Percentiles rank a stretch among this genome's conserved stretches.
phyloP scores from a whole-genome alignment of 1,284 basidiomycete genomes.

The Puccinia polysora region DNA sequence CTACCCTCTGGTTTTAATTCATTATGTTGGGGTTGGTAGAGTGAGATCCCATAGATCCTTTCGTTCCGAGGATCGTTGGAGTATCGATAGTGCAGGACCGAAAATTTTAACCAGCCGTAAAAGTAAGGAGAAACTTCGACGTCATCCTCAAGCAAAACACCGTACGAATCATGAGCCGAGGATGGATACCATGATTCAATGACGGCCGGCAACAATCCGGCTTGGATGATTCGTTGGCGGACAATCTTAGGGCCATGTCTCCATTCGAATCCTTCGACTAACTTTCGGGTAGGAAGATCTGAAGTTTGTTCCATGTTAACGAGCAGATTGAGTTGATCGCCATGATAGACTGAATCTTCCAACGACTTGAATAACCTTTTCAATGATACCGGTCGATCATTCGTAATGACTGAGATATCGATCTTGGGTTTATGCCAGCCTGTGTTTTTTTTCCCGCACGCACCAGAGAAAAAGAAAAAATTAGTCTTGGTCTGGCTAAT shows the following conservation, averaged over 20 bases:
- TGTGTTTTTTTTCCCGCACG: slow-evolving; percentile 50
- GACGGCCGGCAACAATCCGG: slow-evolving; percentile 70
- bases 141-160: slow-evolving; percentile 73
- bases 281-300: slow-evolving; percentile 60
- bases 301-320: slow-evolving; percentile 71
- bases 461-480: too few species aligned
- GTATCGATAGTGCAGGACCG: slow-evolving; percentile 67
- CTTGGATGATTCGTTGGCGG: slow-evolving; percentile 68
- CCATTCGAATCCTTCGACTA: slow-evolving; percentile 62
- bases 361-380: slow-evolving; percentile 64
- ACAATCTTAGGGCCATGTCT: slow-evolving; percentile 56
- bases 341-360: slow-evolving; percentile 62
- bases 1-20: slow-evolving; percentile 68
- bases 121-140: slow-evolving; percentile 73
- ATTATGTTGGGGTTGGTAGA: slow-evolving; percentile 74
- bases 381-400: slow-evolving; percentile 68
- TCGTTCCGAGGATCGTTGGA: slow-evolving; percentile 47
- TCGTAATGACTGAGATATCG: slow-evolving; percentile 69
- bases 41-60: slow-evolving; percentile 68
- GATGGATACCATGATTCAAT: slow-evolving; percentile 79
- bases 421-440: slow-evolving; percentile 68
- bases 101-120: slow-evolving; percentile 75
- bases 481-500: too few species aligned
- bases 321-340: slow-evolving; percentile 62
- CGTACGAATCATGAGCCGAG: slow-evolving; percentile 64